phyloP scores from a whole-genome alignment of 768 basidiomycete species.

The Gymnopilus junonius region DNA sequence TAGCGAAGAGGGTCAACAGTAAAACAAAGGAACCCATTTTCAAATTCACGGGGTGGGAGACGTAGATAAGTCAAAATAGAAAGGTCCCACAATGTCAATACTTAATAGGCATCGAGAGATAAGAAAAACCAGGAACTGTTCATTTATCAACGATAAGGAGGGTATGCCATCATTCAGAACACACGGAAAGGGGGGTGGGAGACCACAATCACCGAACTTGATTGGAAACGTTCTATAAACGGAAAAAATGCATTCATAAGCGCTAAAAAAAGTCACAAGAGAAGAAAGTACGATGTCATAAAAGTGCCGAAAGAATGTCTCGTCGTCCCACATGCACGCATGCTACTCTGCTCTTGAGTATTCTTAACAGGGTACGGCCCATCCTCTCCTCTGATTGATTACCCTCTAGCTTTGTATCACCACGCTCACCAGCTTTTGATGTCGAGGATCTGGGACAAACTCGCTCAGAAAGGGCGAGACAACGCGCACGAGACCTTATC shows the following conservation, averaged over 20 bases:
- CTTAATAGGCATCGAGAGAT: background rate
- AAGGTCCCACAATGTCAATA: background rate
- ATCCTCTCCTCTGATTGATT: background rate
- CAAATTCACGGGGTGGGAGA: background rate
- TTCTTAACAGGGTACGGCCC: background rate
- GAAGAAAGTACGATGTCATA: background rate
- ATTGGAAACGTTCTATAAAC: background rate
- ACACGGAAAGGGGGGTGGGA: background rate
- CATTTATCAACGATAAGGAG: background rate
- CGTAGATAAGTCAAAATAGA: slow-evolving; percentile 1
- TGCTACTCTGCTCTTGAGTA: background rate
- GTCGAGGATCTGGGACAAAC: too few species aligned
- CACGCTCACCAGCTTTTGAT: too few species aligned
- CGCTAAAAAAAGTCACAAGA: slow-evolving; percentile 3
- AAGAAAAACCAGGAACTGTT: background rate
- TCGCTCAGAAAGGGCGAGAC: background rate
- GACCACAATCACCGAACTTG: background rate
- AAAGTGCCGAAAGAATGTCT: background rate
- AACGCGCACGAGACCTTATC: background rate
- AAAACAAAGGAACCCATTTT: background rate
- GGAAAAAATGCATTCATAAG: background rate
- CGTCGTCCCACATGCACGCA: background rate
- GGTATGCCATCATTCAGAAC: background rate
- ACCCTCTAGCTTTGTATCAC: too few species aligned
- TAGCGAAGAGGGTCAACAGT: background rate